Conservation (phyloP, 2,329 filamentous ascomycete genomes). For the Colletotrichum endophyticum region DNA sequence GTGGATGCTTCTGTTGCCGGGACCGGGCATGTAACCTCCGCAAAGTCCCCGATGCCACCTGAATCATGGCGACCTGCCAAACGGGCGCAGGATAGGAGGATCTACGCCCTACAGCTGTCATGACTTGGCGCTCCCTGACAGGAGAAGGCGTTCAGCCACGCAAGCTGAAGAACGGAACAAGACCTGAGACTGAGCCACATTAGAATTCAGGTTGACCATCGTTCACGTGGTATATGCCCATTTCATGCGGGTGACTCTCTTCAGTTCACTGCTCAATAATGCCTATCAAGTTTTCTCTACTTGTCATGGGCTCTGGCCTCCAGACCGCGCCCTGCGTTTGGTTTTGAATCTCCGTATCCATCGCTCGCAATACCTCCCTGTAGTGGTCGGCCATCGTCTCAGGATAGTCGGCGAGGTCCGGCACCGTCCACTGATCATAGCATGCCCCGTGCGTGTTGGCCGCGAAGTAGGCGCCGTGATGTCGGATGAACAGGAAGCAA, state of each 20-base stretch:
- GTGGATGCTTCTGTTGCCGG: background rate
- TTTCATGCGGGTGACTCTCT: background rate
- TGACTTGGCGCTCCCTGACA: background rate
- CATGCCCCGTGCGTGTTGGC: conserved; percentile 21
- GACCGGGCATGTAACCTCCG: background rate
- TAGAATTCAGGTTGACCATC: background rate
- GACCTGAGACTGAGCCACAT: background rate
- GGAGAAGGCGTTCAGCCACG: background rate
- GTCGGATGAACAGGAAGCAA: conserved; percentile 21
- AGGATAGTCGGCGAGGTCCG: conserved; percentile 21
- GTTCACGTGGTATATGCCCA: background rate
- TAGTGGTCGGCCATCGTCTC: conserved; percentile 5
- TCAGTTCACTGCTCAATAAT: background rate
- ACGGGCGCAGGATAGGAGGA: background rate
- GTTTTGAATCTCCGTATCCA: conserved; percentile 5
- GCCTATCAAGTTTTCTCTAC: conserved; percentile 20
- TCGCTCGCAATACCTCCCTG: conserved; percentile 1
- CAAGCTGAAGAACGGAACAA: background rate
- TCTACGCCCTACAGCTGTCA: background rate
- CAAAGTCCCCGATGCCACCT: background rate
- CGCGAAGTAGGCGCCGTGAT: conserved; percentile 20
- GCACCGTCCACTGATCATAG: conserved; percentile 22
- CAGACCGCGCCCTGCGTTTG: background rate
- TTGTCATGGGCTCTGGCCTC: conserved; percentile 22
- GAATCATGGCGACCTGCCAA: background rate